These are phyloP conservation scores for Chaetomiaceae sp. DNA, from an alignment of 2,329 filamentous ascomycete genomes.

Conservation along the genomic window DNA sequence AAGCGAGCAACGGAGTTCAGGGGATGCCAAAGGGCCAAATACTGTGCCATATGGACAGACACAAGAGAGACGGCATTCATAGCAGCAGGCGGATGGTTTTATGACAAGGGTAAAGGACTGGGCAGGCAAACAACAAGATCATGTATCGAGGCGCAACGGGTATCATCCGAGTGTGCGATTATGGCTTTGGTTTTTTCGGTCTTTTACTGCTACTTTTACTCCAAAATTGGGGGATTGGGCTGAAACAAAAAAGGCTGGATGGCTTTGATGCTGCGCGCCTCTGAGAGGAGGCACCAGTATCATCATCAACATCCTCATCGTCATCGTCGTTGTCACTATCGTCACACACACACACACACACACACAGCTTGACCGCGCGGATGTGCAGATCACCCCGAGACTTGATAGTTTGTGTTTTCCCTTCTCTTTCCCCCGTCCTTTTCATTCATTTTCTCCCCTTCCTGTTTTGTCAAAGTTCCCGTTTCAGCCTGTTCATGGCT, in stretches of 20 bases:
- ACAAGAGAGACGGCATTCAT: not conserved
- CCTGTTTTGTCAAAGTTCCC: too few species aligned
- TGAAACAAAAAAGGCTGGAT: not conserved
- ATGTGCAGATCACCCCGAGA: not conserved
- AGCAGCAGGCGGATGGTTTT: not conserved
- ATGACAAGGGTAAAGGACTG: not conserved
- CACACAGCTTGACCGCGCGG: too few species aligned
- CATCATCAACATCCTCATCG: too few species aligned
- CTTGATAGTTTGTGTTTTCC: not conserved
- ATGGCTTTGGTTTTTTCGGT: conserved; percentile 4
- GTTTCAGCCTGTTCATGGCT: too few species aligned
- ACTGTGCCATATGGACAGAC: not conserved
- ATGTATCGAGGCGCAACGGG: not conserved
- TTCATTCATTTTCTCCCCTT: too few species aligned
- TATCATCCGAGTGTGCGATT: conserved; percentile 8
- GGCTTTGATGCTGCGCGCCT: too few species aligned
- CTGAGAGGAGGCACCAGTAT: too few species aligned
- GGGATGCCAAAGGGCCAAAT: not conserved
- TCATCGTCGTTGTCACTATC: too few species aligned
- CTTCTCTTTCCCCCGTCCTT: too few species aligned
- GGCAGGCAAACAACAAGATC: not conserved
- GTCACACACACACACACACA: too few species aligned
- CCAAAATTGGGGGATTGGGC: not conserved
- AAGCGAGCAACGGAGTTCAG: conserved; percentile 16
- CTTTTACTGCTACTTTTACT: conserved; percentile 4